Conservation (phyloP, 495 filamentous ascomycete genomes). For the Letharia columbiana region DNA sequence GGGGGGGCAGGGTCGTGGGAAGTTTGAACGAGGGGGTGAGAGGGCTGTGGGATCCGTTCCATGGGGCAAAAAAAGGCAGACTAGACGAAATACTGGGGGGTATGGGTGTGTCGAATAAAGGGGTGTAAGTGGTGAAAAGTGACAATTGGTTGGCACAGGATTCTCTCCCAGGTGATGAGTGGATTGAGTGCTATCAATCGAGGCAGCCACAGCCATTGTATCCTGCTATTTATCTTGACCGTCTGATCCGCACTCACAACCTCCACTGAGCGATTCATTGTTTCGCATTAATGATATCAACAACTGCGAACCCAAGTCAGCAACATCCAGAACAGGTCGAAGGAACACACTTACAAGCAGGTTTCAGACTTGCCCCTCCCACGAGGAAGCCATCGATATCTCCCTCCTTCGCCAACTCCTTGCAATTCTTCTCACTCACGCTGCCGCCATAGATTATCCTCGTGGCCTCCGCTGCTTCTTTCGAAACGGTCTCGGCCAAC, state of each 20-base stretch:
- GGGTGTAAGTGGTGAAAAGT: not conserved
- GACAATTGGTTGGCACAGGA: not conserved
- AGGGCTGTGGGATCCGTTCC: conserved; percentile 91
- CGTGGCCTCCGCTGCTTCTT: conserved; percentile 64
- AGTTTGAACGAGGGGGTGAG: conserved; percentile 88
- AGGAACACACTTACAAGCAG: conserved; percentile 65
- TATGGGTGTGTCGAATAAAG: not conserved
- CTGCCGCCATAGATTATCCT: conserved; percentile 93
- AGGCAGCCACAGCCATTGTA: not conserved
- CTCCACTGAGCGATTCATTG: conserved; percentile 30
- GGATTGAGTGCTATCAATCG: not conserved
- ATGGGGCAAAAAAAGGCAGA: conserved; percentile 43
- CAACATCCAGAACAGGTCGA: conserved; percentile 12
- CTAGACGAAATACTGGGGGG: conserved; percentile 12
- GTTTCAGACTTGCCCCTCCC: conserved; percentile 96
- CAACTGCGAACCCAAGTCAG: conserved; percentile 37
- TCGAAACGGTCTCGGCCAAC: conserved; percentile 65
- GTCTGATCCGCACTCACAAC: not conserved
- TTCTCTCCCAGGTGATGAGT: not conserved
- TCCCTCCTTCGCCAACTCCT: conserved; percentile 76
- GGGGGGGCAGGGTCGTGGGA: conserved; percentile 61
- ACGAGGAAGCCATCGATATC: conserved; percentile 99
- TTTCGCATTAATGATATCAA: conserved; percentile 59
- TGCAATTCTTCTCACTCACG: conserved; percentile 97
- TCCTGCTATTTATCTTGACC: not conserved